Conservation (phyloP, 768 basidiomycete genomes). For the Stropharia rugosoannulata region DNA sequence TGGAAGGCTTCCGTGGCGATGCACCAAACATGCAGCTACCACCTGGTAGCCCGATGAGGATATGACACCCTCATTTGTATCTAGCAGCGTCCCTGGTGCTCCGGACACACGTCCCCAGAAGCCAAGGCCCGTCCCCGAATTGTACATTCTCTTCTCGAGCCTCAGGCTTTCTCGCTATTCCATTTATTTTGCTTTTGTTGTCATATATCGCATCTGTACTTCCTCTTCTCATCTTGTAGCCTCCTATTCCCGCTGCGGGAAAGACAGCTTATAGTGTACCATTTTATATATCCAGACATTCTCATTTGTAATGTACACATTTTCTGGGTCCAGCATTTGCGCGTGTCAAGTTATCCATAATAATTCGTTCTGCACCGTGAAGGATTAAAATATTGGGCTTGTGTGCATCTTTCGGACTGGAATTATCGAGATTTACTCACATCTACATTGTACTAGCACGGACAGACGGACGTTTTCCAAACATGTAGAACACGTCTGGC, state of each 20-base stretch:
- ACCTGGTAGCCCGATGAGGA: slow-evolving; percentile 15
- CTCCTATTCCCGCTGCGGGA: background rate
- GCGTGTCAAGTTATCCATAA: background rate
- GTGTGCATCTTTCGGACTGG: no score
- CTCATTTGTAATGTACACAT: background rate
- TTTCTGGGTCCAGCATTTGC: background rate
- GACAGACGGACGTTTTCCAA: no score
- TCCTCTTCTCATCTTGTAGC: background rate
- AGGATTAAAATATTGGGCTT: no score
- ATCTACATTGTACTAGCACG: no score
- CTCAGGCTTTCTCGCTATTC: background rate
- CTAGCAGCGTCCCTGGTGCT: background rate
- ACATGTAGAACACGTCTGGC: no score
- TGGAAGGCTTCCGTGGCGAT: slow-evolving; percentile 20
- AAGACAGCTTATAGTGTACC: background rate
- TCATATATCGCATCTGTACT: background rate
- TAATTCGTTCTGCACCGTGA: background rate
- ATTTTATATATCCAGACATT: background rate
- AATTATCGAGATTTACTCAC: no score
- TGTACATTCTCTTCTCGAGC: background rate
- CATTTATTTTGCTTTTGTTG: background rate
- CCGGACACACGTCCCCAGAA: no score
- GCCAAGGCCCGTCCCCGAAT: background rate
- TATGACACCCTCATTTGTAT: background rate
- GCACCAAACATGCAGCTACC: slow-evolving; percentile 4